Conservation (phyloP, 805 yeast species). For the Zygosaccharomyces gambellarensis region DNA sequence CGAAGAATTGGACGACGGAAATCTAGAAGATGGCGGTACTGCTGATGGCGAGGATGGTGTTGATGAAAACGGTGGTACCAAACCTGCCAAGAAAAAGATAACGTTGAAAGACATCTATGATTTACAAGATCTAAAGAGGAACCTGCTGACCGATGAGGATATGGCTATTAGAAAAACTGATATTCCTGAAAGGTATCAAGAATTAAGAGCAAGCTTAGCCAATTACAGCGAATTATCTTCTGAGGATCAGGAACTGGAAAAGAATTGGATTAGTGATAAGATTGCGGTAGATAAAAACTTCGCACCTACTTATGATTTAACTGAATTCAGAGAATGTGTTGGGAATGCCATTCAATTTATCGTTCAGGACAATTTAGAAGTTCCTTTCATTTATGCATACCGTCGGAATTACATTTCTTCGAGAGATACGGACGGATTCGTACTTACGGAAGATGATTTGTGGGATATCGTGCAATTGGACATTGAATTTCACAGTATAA, state of each 20-base stretch:
- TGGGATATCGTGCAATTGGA: constrained; percentile 89
- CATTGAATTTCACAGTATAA: constrained; percentile 78
- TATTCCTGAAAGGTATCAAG: constrained; percentile 88
- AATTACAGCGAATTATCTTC: constrained; percentile 60
- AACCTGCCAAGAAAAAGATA: constrained; percentile 29
- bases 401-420: constrained; percentile 76
- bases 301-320: constrained; percentile 34
- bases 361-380: constrained; percentile 75
- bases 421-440: constrained; percentile 40
- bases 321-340: constrained; percentile 65
- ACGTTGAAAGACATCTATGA: constrained; percentile 88
- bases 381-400: constrained; percentile 92
- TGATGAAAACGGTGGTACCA: constrained; percentile 33
- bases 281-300: constrained; percentile 54
- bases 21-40: constrained; percentile 42
- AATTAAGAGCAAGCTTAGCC: constrained; percentile 57
- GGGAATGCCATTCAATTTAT: constrained; percentile 66
- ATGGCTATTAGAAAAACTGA: constrained; percentile 81
- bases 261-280: constrained; percentile 72
- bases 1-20: constrained; percentile 45
- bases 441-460: constrained; percentile 72
- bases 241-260: constrained; percentile 66
- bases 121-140: constrained; percentile 84
- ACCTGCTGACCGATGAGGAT: constrained; percentile 88
- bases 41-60: constrained; percentile 37